Base-by-base conservation (phyloP, 257 asterid species). In the Nicotiana paniculata region DNA sequence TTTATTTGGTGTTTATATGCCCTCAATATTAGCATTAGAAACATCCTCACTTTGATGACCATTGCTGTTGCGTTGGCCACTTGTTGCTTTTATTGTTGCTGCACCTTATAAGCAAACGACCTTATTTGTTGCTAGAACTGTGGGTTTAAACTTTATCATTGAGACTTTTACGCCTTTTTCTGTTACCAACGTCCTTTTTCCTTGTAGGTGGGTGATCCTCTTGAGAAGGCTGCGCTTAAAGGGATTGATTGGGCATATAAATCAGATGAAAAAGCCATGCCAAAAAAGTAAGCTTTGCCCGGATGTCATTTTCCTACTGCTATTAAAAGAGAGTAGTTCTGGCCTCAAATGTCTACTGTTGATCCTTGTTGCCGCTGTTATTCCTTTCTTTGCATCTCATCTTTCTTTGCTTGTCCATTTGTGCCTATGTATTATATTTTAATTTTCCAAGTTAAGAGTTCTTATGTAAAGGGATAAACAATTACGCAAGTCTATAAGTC, bases 191-290 rank as follows among this genome's bases (percentile, higher is more conserved):
- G 18, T 48, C 72, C 70, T 88, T 53, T 81, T 82, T 88, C 53
- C 77, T 76, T 88, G 83, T 89, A 96, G 99, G 99, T 96, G 82
- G 99, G 99, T n/a, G 99, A 96, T 90, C 99, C 99, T 83, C 98
- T 96, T 87, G 99, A 96, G 89, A 94, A 93, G 88, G 98, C 98
- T 84, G 98, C 99, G n/a, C 91, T 96, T 59, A 92, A 91, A 83
- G 99, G 98, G 89, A 94, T 96, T 68, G 97, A 91, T 51, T 96
- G 99, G 99, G 86, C 88, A 83, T 96, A 96, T 88, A 94, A 87
- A 87, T 94, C 98, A 87, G 99, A 96, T 91, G 99, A 96, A 86
- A 96, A 96, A 85, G 97, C 98, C 79, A 83, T 92, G 88, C 97
- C 99, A 46, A 96, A 94, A 86, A 94, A 90, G 99, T 93, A 94